Evolutionary conservation across 768 basidiomycete species (phyloP), one percentile per base, ranked within the genome.

Genomic region (Pleurotus cornucopiae): DNA sequence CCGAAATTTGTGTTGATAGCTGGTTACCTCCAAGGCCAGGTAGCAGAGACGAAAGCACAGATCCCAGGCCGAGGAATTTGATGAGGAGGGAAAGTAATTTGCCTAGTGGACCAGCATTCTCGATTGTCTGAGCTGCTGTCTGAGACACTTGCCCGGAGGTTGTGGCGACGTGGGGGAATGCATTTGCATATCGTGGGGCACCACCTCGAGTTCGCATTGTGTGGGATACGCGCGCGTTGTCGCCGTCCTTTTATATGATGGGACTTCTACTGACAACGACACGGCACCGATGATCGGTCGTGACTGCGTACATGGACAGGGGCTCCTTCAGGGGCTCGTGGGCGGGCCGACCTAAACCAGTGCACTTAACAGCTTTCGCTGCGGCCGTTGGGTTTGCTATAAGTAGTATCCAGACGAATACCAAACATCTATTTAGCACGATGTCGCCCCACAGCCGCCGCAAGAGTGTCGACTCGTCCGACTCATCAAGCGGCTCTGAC

Each of bases 391-490:
- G 13, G 18, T 47, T 23, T 13, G 13, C 20, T 25, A 20, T 47
- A 14, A 13, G 13, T 13, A 25, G 13, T 13, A 20, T 3, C 46
- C 46, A 5, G 26, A 2, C 46, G 11, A 14, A 14, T 14, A 21
- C n/a, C 46, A 21, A 1, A 5, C 5, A 21, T 13, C 7, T 18
- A 46, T 9, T 11, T 3, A 18, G 5, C 46, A 5, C 26, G 13
- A 49, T 34, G 25, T 34, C 26, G 2, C 26, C 30, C 40, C 58
- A 60, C 57, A 43, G 56, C 53, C 67, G 68, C 48, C 65, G 66
- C 58, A 69, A 62, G 55, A 69, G 70, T 56, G 49, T 68, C 23
- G 70, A 69, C 57, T 71, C 70, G 0, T 68, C 65, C 2, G 60
- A 58, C 20, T 66, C 67, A 11, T 66, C 68, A 34, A 34, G 30